Conservation (phyloP, 108 stramenopile genomes). For the Cyclotella sp. region DNA sequence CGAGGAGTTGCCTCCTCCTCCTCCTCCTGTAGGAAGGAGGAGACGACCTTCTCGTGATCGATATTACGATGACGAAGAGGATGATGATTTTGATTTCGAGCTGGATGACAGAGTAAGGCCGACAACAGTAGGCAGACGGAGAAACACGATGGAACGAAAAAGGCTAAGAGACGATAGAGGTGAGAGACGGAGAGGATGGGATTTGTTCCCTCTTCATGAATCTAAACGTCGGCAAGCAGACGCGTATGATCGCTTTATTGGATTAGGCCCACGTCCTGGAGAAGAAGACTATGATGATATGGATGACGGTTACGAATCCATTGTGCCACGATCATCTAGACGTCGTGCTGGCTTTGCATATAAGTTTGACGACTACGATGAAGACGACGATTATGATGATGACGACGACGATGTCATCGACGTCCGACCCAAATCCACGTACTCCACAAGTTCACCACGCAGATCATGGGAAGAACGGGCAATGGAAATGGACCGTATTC, state of each 20-base stretch:
- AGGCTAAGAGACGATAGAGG: conserved; percentile 16
- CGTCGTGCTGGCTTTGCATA: conserved; percentile 69
- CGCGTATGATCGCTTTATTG: conserved; percentile 46
- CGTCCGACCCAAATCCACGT: conserved; percentile 1
- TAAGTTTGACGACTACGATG: conserved; percentile 53
- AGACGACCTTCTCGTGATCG: neutral
- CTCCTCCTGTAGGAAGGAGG: neutral
- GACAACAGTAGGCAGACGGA: conserved; percentile 6
- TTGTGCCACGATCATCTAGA: conserved; percentile 22
- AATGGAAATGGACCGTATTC: conserved; percentile 76
- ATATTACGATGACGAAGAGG: conserved; percentile 8
- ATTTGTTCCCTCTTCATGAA: conserved; percentile 15
- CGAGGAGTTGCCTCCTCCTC: neutral
- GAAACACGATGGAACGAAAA: neutral
- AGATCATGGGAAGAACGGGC: conserved; percentile 79
- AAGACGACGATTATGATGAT: conserved; percentile 61
- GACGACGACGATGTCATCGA: conserved; percentile 29
- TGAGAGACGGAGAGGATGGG: conserved; percentile 14
- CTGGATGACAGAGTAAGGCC: neutral
- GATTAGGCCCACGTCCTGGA: conserved; percentile 27
- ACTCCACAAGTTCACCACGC: conserved; percentile 15
- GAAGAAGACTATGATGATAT: conserved; percentile 14
- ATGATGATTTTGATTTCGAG: conserved; percentile 15
- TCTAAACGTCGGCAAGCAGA: conserved; percentile 30
- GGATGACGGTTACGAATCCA: conserved; percentile 22